Evolutionary conservation across 768 basidiomycete species (phyloP).

Genomic region (Auriscalpium microsporum): DNA sequence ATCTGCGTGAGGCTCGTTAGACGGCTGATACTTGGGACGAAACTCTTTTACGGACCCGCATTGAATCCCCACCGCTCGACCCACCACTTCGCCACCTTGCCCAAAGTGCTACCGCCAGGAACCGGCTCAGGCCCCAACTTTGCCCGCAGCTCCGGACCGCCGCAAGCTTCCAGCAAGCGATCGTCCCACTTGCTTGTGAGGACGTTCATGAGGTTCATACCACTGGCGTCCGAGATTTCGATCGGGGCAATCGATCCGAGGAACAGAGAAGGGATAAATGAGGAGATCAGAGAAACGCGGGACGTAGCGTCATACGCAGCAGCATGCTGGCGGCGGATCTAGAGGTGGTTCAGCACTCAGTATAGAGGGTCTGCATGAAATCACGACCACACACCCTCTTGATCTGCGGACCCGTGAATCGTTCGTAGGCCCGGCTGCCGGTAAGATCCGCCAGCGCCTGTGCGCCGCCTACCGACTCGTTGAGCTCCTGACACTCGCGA

Average conservation of each 20-base stretch:
- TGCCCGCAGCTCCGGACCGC: constrained; percentile 51
- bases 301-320: constrained; percentile 50
- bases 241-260: constrained; percentile 70
- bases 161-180: constrained; percentile 54
- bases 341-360: not conserved
- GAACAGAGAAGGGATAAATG: constrained; percentile 78
- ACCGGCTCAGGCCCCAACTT: constrained; percentile 77
- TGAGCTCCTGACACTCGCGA: constrained; percentile 60
- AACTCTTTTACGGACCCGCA: constrained; percentile 34
- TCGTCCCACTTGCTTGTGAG: constrained; percentile 68
- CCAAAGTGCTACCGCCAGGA: constrained; percentile 59
- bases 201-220: constrained; percentile 85
- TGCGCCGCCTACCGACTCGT: constrained; percentile 58
- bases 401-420: constrained; percentile 86
- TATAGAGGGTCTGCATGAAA: not conserved
- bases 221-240: constrained; percentile 83
- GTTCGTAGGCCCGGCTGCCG: constrained; percentile 78
- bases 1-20: constrained; percentile 30
- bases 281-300: constrained; percentile 73
- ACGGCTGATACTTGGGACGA: not conserved
- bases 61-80: constrained; percentile 67
- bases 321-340: constrained; percentile 52
- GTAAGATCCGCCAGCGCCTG: constrained; percentile 67
- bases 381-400: constrained; percentile 44
- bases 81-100: constrained; percentile 63